A percentile compares a stretch with the other conserved stretches of the same genome.
Conservation (phyloP, 1,139 yeast species). For the Saccharomyces pastorianus region DNA sequence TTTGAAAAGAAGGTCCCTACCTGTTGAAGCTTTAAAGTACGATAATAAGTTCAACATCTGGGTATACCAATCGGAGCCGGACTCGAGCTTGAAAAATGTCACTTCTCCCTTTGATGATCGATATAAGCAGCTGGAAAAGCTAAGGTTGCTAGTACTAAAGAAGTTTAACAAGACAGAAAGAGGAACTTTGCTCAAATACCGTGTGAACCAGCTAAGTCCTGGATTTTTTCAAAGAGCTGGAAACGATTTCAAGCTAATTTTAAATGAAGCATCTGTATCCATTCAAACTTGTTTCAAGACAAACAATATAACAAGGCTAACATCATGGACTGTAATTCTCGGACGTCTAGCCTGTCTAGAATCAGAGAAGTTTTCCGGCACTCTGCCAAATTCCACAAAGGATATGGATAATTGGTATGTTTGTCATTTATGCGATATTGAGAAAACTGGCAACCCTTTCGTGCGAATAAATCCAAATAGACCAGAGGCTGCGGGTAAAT, state of each 20-base stretch:
- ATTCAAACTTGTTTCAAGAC: constrained; percentile 15
- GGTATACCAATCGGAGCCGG: constrained; percentile 8
- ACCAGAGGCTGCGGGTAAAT: constrained; percentile 17
- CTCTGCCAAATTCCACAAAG: not conserved
- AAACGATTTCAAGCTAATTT: constrained; percentile 5
- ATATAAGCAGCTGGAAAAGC: constrained; percentile 20
- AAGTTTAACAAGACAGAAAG: constrained; percentile 5
- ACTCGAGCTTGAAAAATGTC: constrained; percentile 5
- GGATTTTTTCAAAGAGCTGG: constrained; percentile 8
- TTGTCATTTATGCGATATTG: constrained; percentile 40
- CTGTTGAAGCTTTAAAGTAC: constrained; percentile 4
- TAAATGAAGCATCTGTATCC: constrained; percentile 12
- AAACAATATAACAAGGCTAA: constrained; percentile 11
- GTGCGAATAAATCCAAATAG: constrained; percentile 28
- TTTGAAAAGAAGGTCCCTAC: constrained; percentile 13
- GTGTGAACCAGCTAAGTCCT: constrained; percentile 11
- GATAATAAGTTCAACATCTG: constrained; percentile 10
- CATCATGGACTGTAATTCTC: constrained; percentile 16
- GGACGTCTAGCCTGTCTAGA: constrained; percentile 24
- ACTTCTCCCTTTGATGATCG: constrained; percentile 12
- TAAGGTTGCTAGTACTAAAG: constrained; percentile 14
- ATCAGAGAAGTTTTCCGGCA: not conserved
- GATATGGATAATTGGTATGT: constrained; percentile 7
- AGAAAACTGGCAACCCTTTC: constrained; percentile 15
- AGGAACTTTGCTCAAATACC: constrained; percentile 5